phyloP scores from a whole-genome alignment of 805 yeast genomes.

The Candida verbasci region DNA sequence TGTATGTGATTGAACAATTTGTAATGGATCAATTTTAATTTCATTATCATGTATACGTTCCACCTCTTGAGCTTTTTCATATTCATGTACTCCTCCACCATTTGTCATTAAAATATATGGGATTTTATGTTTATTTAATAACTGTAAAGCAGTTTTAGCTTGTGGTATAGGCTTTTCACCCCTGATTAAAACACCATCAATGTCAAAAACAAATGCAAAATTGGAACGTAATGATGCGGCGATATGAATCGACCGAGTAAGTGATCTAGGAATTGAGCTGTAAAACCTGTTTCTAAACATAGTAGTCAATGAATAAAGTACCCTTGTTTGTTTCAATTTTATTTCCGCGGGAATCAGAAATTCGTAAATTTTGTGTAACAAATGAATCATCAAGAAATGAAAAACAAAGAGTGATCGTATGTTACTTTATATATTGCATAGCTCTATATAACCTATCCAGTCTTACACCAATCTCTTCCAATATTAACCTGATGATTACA shows the following conservation, averaged over 20 bases:
- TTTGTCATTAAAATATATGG: slow-evolving; percentile 86
- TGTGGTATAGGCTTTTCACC: slow-evolving; percentile 64
- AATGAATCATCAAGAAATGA: no score
- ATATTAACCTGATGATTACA: slow-evolving; percentile 66
- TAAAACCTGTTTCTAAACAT: neutral
- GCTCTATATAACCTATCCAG: no score
- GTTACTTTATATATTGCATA: slow-evolving; percentile 1
- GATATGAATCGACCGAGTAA: neutral
- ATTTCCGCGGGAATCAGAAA: neutral
- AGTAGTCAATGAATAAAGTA: no score
- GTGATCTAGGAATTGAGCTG: neutral
- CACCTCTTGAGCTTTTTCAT: slow-evolving; percentile 41
- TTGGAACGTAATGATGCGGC: no score
- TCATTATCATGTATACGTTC: slow-evolving; percentile 27
- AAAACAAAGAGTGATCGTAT: no score
- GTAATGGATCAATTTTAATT: slow-evolving; percentile 48
- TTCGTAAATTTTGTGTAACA: neutral
- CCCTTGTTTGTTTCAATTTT: no score
- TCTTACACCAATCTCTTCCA: slow-evolving; percentile 76
- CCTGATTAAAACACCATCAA: slow-evolving; percentile 84
- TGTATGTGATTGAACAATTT: slow-evolving; percentile 82
- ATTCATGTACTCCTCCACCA: slow-evolving; percentile 81
- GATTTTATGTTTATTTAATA: slow-evolving; percentile 48
- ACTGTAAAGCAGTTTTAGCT: slow-evolving; percentile 57
- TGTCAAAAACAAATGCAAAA: slow-evolving; percentile 42